Conservation (phyloP, 2,329 filamentous ascomycete species). For the Fulvia fulva region DNA sequence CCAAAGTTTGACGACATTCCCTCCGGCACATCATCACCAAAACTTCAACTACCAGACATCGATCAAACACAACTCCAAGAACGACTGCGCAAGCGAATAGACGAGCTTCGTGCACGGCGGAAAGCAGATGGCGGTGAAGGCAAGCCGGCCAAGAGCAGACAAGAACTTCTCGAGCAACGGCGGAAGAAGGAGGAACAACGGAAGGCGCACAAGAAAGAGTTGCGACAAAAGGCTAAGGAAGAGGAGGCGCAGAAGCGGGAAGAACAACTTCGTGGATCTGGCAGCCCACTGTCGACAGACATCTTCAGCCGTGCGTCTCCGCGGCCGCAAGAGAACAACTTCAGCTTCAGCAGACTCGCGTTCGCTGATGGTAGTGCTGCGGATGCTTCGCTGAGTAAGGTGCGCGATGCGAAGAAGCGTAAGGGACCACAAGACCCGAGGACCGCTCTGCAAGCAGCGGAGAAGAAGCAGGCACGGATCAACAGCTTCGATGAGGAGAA, state of each 20-base stretch:
- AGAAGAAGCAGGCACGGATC: conserved; percentile 81
- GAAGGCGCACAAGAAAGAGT: conserved; percentile 83
- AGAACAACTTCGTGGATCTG: conserved; percentile 55
- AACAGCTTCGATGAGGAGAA: conserved; percentile 72
- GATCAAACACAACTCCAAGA: conserved; percentile 72
- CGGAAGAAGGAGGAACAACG: conserved; percentile 82
- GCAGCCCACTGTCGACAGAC: conserved; percentile 49
- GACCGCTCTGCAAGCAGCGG: conserved; percentile 77
- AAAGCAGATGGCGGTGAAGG: conserved; percentile 84
- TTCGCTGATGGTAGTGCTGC: conserved; percentile 82
- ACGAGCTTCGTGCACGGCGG: conserved; percentile 75
- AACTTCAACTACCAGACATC: conserved; percentile 49
- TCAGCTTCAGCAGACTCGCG: conserved; percentile 85
- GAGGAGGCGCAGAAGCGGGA: conserved; percentile 65
- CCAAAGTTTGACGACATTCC: conserved; percentile 14
- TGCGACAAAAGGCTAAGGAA: conserved; percentile 70
- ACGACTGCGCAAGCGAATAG: conserved; percentile 77
- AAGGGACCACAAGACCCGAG: conserved; percentile 82
- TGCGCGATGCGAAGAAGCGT: conserved; percentile 63
- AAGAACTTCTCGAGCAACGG: conserved; percentile 87
- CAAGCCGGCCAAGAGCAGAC: conserved; percentile 75
- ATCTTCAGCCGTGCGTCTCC: conserved; percentile 48
- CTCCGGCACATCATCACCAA: conserved; percentile 32
- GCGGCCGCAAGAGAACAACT: conserved; percentile 58
- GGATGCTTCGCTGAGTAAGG: conserved; percentile 62